Conservation (phyloP, 1,139 yeast species). For the Candida anutae region DNA sequence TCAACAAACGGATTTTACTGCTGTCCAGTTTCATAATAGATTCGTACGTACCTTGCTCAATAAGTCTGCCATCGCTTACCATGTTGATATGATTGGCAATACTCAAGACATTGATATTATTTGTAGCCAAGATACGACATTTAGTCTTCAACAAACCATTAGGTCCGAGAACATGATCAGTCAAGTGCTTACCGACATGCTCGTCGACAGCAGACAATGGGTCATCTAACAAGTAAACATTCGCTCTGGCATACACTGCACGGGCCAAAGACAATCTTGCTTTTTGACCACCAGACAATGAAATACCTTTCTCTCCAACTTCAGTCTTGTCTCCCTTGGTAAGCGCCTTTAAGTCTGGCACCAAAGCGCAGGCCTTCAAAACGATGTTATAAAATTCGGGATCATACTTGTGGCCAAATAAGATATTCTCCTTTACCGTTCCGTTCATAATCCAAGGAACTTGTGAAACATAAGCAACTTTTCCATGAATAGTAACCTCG, state of each 20-base stretch:
- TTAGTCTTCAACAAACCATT: conserved; percentile 70
- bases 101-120: conserved; percentile 76
- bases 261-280: conserved; percentile 90
- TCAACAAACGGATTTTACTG: conserved; percentile 53
- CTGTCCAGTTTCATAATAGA: conserved; percentile 47
- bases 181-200: conserved; percentile 83
- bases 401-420: conserved; percentile 84
- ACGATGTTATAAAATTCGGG: conserved; percentile 72
- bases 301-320: conserved; percentile 96
- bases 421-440: conserved; percentile 77
- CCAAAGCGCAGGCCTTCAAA: conserved; percentile 80
- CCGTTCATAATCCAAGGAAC: conserved; percentile 94
- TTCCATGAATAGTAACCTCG: conserved; percentile 64
- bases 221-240: conserved; percentile 83
- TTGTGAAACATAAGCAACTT: conserved; percentile 87
- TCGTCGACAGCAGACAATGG: conserved; percentile 95
- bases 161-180: conserved; percentile 73
- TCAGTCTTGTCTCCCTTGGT: conserved; percentile 87
- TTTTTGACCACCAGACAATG: conserved; percentile 95
- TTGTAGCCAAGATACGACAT: conserved; percentile 80
- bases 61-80: conserved; percentile 67
- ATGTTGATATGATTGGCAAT: conserved; percentile 69
- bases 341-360: conserved; percentile 62
- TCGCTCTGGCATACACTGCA: conserved; percentile 93
- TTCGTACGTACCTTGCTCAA: conserved; percentile 69